phyloP scores from a whole-genome alignment of 768 basidiomycete species.

The Termitomyces sp. region DNA sequence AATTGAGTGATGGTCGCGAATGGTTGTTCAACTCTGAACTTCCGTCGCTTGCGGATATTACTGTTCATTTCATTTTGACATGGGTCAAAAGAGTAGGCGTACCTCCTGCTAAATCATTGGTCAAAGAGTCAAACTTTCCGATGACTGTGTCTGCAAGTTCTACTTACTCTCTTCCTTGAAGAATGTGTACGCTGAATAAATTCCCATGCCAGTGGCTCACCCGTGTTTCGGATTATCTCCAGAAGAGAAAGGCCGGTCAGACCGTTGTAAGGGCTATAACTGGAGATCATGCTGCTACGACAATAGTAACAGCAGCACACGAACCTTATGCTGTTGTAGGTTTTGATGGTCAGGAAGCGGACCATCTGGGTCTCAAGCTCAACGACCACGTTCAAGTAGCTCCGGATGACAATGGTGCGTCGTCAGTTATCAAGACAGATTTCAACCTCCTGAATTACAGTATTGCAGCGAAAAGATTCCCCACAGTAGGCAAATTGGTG shows the following conservation, averaged over 20 bases:
- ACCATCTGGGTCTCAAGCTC: slow-evolving; percentile 31
- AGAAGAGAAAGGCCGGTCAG: slow-evolving; percentile 20
- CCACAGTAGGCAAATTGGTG: slow-evolving; percentile 45
- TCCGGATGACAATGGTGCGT: slow-evolving; percentile 44
- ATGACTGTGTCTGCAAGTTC: slow-evolving; percentile 32
- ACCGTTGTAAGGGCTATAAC: slow-evolving; percentile 22
- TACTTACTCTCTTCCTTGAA: background rate
- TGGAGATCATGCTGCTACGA: slow-evolving; percentile 37
- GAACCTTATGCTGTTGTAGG: slow-evolving; percentile 36
- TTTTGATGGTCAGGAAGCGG: slow-evolving; percentile 40
- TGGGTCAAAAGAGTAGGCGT: slow-evolving; percentile 31
- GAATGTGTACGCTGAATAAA: background rate
- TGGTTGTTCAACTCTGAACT: slow-evolving; percentile 53
- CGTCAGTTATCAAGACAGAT: background rate
- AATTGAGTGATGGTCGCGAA: slow-evolving; percentile 47
- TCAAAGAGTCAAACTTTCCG: slow-evolving; percentile 33
- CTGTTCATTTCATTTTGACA: slow-evolving; percentile 40
- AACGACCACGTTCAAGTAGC: slow-evolving; percentile 35
- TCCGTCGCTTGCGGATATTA: slow-evolving; percentile 48
- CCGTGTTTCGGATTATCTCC: slow-evolving; percentile 31
- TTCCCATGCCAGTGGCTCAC: slow-evolving; percentile 37
- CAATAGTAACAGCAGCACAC: slow-evolving; percentile 29
- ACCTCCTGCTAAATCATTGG: slow-evolving; percentile 30
- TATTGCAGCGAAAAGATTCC: slow-evolving; percentile 29
- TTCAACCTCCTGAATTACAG: background rate